phyloP scores from a whole-genome alignment of 2,329 filamentous ascomycete genomes.

The Ascochyta koolunga region DNA sequence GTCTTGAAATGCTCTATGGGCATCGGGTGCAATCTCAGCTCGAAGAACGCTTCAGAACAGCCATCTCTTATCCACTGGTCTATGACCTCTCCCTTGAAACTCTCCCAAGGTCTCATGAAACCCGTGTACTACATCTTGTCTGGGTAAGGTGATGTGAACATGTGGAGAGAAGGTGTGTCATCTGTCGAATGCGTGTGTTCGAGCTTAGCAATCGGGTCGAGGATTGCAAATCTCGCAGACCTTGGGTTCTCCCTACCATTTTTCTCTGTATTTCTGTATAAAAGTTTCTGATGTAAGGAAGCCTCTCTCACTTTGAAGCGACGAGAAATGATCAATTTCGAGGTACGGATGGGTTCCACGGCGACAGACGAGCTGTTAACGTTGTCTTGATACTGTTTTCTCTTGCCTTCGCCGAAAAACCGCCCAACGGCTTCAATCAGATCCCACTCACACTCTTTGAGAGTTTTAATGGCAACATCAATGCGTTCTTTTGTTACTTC shows the following conservation, averaged over 20 bases:
- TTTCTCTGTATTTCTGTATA: not conserved
- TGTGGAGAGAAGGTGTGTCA: not conserved
- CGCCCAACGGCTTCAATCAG: slow-evolving; percentile 4
- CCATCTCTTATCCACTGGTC: slow-evolving; percentile 3
- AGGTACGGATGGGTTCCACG: not conserved
- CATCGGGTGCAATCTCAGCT: not conserved
- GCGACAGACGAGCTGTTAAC: not conserved
- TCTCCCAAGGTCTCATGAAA: slow-evolving; percentile 21
- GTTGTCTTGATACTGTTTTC: not conserved
- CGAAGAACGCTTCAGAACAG: slow-evolving; percentile 4
- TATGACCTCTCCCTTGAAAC: slow-evolving; percentile 4
- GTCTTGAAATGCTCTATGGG: not conserved
- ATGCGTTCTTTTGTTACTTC: slow-evolving; percentile 2
- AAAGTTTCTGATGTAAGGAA: not conserved
- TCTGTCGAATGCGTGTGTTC: not conserved
- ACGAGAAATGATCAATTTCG: not conserved
- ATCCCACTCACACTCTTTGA: slow-evolving; percentile 4
- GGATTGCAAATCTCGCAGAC: not conserved
- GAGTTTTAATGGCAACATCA: not conserved
- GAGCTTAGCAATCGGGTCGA: not conserved
- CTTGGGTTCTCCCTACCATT: not conserved
- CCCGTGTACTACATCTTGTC: slow-evolving; percentile 24
- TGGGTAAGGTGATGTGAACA: slow-evolving; percentile 3
- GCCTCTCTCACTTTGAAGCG: not conserved
- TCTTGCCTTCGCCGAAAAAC: not conserved